Evolutionary conservation across 768 basidiomycete species (phyloP).

Genomic region (Clitopilus passeckerianus): DNA sequence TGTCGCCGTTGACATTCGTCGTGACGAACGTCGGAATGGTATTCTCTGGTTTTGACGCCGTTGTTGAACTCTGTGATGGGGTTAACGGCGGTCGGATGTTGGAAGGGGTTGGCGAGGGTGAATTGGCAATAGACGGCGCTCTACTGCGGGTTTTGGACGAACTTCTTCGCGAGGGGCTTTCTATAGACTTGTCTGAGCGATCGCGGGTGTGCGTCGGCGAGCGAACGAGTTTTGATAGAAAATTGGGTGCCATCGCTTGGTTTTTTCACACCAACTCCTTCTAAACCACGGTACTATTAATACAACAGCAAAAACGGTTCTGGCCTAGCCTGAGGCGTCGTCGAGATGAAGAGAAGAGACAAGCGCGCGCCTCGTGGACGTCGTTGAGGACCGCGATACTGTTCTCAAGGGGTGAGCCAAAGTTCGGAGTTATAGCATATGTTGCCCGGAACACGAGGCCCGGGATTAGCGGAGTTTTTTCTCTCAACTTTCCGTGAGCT

Average conservation of each 20-base stretch:
- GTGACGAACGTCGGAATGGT: constrained; percentile 16
- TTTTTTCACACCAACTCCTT: background rate
- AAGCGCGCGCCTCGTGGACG: background rate
- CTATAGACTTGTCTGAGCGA: constrained; percentile 23
- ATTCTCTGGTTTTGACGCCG: constrained; percentile 3
- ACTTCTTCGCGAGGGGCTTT: constrained; percentile 15
- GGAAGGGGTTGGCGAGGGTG: constrained; percentile 1
- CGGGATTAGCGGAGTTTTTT: background rate
- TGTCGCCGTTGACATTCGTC: constrained; percentile 10
- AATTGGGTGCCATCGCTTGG: constrained; percentile 29
- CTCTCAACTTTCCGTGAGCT: background rate
- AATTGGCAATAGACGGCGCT: constrained; percentile 13
- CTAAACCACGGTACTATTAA: background rate
- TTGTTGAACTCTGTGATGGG: constrained; percentile 5
- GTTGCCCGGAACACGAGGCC: background rate
- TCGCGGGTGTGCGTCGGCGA: constrained; percentile 20
- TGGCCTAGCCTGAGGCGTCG: background rate
- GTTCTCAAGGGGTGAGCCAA: background rate
- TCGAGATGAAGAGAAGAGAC: background rate
- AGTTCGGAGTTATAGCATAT: background rate
- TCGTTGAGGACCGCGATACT: background rate
- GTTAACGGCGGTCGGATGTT: constrained; percentile 1
- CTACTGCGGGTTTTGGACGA: constrained; percentile 15
- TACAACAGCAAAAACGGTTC: background rate
- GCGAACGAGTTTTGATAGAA: constrained; percentile 34